Evolutionary conservation across 2,329 filamentous ascomycete species (phyloP), one percentile per base, ranked within the genome.

Genomic region (Xylariaceae sp.): DNA sequence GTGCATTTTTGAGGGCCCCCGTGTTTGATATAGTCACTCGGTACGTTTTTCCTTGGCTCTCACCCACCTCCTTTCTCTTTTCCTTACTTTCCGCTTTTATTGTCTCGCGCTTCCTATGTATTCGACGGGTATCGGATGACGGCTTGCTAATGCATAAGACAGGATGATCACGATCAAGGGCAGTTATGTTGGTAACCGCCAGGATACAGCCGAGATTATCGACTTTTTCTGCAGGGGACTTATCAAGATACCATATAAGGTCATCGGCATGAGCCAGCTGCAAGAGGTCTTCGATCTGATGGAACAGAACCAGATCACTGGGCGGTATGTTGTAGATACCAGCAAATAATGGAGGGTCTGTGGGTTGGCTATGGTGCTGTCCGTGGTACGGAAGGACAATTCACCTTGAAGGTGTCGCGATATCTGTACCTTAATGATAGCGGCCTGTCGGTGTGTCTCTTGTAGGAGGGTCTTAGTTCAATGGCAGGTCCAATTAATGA

Each of bases 91-190:
- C 15, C 37, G 30, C 9, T 42, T 35, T 6, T 17, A 9, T 18
- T 53, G 51, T 13, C 30, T 15, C 17, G 34, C 30, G 23, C 39
- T 42, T 42, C 9, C 37, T 13, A 42, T 13, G 9, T 42, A 42
- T 13, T 9, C 13, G 37, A 8, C 37, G 37, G 13, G 4, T 30
- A 30, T 30, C 23, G 13, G 13, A 45, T 42, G 11, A 58, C 49
- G 7, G 15, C 8, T 58, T 47, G 44, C 62, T 61, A 53, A 62
- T 13, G n/a, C 51, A 45, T 52, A 13, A 30, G 2, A 61, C 82
- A 67, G 87, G 77, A 96, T 96, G 91, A 87, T 97, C 78, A 87
- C 77, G 69, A 97, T 97, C 81, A 90, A 90, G 80, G 92, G 92
- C 62, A 91, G 87, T 68, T 97, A 97, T 73, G 93, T 97, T 66